Percentiles rank a stretch among this genome's conserved stretches.
phyloP scores from a whole-genome alignment of 495 filamentous ascomycete genomes.

The Penicillium egyptiacum region DNA sequence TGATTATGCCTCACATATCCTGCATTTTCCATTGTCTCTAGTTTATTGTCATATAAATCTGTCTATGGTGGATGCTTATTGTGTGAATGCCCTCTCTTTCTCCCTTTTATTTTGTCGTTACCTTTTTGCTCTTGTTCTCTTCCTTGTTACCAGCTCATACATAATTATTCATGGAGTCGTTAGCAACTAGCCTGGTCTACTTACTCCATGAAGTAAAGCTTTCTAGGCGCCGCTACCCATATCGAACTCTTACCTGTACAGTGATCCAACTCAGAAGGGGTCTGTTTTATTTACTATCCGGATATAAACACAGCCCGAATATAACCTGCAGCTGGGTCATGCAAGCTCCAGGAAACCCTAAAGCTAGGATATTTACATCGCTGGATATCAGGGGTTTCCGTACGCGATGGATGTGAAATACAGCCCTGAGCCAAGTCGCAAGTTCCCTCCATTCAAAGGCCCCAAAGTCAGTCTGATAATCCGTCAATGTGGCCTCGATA shows the following conservation, averaged over 20 bases:
- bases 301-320: background rate
- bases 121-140: background rate
- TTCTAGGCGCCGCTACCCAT: background rate
- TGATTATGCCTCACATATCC: conserved; percentile 13
- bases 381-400: background rate
- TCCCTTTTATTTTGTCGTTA: conserved; percentile 6
- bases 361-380: background rate
- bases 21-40: conserved; percentile 7
- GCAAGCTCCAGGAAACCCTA: background rate
- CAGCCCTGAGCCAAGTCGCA: conserved; percentile 11
- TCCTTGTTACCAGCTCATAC: background rate
- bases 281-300: background rate
- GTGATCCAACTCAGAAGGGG: background rate
- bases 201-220: background rate
- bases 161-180: conserved; percentile 7
- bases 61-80: conserved; percentile 11
- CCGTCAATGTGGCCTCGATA: conserved; percentile 7
- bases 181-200: background rate
- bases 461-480: conserved; percentile 18
- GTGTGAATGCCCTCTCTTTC: conserved; percentile 13
- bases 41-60: conserved; percentile 8
- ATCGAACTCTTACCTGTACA: background rate
- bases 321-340: conserved; percentile 3
- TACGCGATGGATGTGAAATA: conserved; percentile 4
- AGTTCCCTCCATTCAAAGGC: conserved; percentile 10